Conservation (phyloP, 1,139 yeast species). For the Saccharomycopsis phalli region DNA sequence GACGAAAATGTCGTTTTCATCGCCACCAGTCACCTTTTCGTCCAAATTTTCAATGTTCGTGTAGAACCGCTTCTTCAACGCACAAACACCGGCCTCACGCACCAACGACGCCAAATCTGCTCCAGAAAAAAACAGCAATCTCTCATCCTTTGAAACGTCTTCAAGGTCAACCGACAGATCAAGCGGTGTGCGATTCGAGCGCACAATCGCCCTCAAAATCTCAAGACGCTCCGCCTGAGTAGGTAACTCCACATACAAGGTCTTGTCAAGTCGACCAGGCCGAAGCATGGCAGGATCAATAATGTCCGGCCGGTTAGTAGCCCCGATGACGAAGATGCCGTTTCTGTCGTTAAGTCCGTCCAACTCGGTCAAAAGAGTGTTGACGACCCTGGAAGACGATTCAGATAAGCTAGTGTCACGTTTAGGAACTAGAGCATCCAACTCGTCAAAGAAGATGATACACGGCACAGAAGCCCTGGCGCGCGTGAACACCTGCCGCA, state of each 20-base stretch:
- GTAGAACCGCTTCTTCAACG: slow-evolving; percentile 67
- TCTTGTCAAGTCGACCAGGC: slow-evolving; percentile 93
- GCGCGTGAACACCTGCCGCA: slow-evolving; percentile 86
- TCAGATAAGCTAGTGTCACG: slow-evolving; percentile 85
- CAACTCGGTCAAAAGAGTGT: slow-evolving; percentile 83
- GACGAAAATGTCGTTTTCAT: slow-evolving; percentile 36
- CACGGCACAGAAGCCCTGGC: slow-evolving; percentile 95
- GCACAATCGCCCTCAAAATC: slow-evolving; percentile 68
- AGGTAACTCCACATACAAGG: slow-evolving; percentile 85
- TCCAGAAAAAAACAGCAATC: slow-evolving; percentile 87
- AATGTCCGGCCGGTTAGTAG: slow-evolving; percentile 97
- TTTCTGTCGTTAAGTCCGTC: slow-evolving; percentile 91
- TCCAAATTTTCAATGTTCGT: slow-evolving; percentile 30
- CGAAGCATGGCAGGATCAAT: slow-evolving; percentile 97
- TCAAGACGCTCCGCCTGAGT: slow-evolving; percentile 68
- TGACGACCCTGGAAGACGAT: slow-evolving; percentile 88
- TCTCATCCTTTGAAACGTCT: slow-evolving; percentile 59
- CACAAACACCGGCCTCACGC: slow-evolving; percentile 86
- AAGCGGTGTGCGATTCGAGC: slow-evolving; percentile 68
- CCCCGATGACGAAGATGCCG: slow-evolving; percentile 92
- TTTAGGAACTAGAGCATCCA: slow-evolving; percentile 92
- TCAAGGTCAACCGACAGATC: slow-evolving; percentile 48
- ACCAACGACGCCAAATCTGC: slow-evolving; percentile 91
- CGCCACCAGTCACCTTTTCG: slow-evolving; percentile 31
- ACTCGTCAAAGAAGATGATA: slow-evolving; percentile 89